Evolutionary conservation across 192 early-diverging fungal species (phyloP), one percentile per base, ranked within the genome.

Genomic region (Gigaspora rosea): DNA sequence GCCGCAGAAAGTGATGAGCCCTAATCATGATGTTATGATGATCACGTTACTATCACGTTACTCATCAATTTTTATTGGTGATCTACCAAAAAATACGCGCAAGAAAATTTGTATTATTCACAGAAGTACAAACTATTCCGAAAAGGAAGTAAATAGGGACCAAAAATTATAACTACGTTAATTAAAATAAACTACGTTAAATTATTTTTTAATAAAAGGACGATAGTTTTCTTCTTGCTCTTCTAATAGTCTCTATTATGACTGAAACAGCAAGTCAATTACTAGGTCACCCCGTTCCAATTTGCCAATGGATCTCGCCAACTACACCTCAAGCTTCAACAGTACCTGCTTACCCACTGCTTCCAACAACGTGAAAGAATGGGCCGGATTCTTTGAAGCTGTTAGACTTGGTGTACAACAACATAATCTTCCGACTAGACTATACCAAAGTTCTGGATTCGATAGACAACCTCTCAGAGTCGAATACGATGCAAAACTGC

Each of bases 201-300:
- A 27, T 27, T 27, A 27, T 27, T 27, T 27, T 27, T 27, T 1
- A 27, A 0, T 0, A 62, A 62, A 62, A 62, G 59, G 12, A 9
- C 27, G 0, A 35, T 64, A 64, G 15, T 18, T 16, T 41, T 41
- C 0, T 41, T 64, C 13, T 64, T 41, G 20, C 13, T 36, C 63
- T 46, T 70, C n/a, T 70, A 70, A 52, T 46, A 69, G 36, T 51
- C 67, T 49, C 41, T 49, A 50, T n/a, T 47, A 70, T 51, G 50
- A 51, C 68, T 32, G 47, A 50, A 51, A 69, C 46, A 51, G 67
- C 50, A 52, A 3, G 3, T 16, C 68, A 70, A 70, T 47, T 52
- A 70, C 48, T 69, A 69, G 48, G 48, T 70, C 48, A 51, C 11
- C 1, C 18, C 32, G 20, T 62, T 33, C 61, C 61, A n/a, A 2